A percentile compares a stretch with the other conserved stretches of the same genome.
Evolutionary conservation across 345 rosid genomes (phyloP).

Genomic region (Hypericum androsaemum): DNA sequence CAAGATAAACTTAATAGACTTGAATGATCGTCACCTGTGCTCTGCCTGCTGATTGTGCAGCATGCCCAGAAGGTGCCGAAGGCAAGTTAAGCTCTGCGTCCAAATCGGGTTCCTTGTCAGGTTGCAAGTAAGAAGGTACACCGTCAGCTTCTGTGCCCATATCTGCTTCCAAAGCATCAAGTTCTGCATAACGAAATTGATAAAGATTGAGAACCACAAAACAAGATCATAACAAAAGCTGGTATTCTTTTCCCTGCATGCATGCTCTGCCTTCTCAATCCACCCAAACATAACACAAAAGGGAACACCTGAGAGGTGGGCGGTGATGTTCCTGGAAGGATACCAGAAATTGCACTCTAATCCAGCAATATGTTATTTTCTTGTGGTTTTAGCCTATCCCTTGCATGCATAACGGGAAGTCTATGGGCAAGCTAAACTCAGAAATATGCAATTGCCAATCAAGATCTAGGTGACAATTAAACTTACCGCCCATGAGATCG

Average conservation of each 20-base stretch:
- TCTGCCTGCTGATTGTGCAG: slow-evolving; percentile 48
- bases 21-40: slow-evolving; percentile 40
- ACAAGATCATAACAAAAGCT: not conserved
- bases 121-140: slow-evolving; percentile 93
- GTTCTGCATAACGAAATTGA: slow-evolving; percentile 46
- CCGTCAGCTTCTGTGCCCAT: slow-evolving; percentile 88
- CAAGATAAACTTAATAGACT: not conserved
- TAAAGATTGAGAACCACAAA: not conserved
- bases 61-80: slow-evolving; percentile 59
- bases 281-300: too few species aligned
- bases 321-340: too few species aligned
- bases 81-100: slow-evolving; percentile 76
- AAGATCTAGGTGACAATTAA: not conserved
- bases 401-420: too few species aligned
- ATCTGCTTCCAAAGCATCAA: slow-evolving; percentile 92
- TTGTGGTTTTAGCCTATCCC: too few species aligned
- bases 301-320: too few species aligned
- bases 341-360: too few species aligned
- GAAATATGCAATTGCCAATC: too few species aligned
- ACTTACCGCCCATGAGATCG: slow-evolving; percentile 93
- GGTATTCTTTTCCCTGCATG: not conserved
- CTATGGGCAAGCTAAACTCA: too few species aligned
- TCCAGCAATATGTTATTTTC: too few species aligned
- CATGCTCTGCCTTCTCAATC: too few species aligned
- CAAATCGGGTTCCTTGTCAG: slow-evolving; percentile 68